A percentile compares a stretch with the other conserved stretches of the same genome.
Evolutionary conservation across 2,329 filamentous ascomycete genomes (phyloP).

Genomic region (Ciborinia camelliae): DNA sequence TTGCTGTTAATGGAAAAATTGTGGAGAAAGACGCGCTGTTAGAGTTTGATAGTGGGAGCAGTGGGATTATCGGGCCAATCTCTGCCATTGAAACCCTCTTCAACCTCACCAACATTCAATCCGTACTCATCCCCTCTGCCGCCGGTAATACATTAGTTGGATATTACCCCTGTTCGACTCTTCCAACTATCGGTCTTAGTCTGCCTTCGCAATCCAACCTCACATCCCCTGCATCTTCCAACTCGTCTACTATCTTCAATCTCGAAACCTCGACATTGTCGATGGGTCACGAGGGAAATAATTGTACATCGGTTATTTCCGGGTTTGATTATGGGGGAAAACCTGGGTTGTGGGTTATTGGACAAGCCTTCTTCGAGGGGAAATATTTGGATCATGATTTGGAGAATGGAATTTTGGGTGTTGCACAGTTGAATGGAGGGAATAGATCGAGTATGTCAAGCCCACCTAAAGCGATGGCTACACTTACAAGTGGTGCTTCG

Average conservation of each 20-base stretch:
- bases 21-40: slow-evolving; percentile 13
- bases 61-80: slow-evolving; percentile 18
- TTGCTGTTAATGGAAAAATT: slow-evolving; percentile 19
- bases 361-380: slow-evolving; percentile 11
- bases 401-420: neutral
- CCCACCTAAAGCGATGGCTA: neutral
- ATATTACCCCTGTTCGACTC: slow-evolving; percentile 21
- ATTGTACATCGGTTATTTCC: slow-evolving; percentile 13
- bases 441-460: neutral
- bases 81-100: slow-evolving; percentile 19
- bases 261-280: neutral
- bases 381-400: slow-evolving; percentile 11
- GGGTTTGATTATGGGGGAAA: slow-evolving; percentile 9
- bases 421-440: neutral
- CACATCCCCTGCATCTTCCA: neutral
- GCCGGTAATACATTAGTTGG: slow-evolving; percentile 11
- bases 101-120: slow-evolving; percentile 19
- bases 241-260: slow-evolving; percentile 15
- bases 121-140: neutral
- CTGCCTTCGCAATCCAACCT: slow-evolving; percentile 16
- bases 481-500: neutral
- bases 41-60: slow-evolving; percentile 22
- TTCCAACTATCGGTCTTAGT: slow-evolving; percentile 19
- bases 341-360: slow-evolving; percentile 13
- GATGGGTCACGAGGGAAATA: slow-evolving; percentile 5